Evolutionary conservation across 345 rosid genomes (phyloP), one percentile per base, ranked within the genome.

Genomic region (Bruguiera parviflora): DNA sequence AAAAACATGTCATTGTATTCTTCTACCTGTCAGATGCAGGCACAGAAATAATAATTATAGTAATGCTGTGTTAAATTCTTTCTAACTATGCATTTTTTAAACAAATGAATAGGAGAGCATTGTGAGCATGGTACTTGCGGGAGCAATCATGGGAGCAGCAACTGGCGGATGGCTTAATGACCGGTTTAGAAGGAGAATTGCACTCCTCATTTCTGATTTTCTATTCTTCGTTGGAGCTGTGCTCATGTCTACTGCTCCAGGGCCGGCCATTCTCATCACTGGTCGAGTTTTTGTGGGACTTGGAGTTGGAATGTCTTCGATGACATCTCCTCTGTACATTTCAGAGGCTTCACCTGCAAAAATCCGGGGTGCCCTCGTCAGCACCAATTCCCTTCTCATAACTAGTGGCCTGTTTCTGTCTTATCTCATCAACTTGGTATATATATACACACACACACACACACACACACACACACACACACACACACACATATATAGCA

Each of bases 261-360:
- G 73, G 67, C 96, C 98, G 0, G 67, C 82, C 55, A 72, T 84
- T 24, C 82, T 90, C 55, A 90, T 92, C 21, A 1, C 78, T 2
- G 96, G 98, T 15, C 84, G 98, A 49, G 77, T 90, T 20, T 86
- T 92, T n/a, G 97, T 90, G 0, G 96, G 98, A 0, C 71, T 89
- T 6, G 98, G 98, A 5, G 96, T 90, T 0, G 96, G 98, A 20
- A 92, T 92, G 98, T 96, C 96, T 8, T 92, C 98, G 0, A 86
- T 93, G 92, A 90, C 98, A 2, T 37, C 98, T 10, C 98, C 98
- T 29, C 84, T 93, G 10, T 93, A 93, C 77, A 93, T 93, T 35
- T 90, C 97, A 1, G 98, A 93, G 76, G 92, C 92, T 22, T 93
- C 98, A 21, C 98, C 98, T 0, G 87, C 96, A 0, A 87, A 73